Evolutionary conservation across 1,284 basidiomycete genomes (phyloP).

Genomic region (Pyrrhoderma lamaoense): DNA sequence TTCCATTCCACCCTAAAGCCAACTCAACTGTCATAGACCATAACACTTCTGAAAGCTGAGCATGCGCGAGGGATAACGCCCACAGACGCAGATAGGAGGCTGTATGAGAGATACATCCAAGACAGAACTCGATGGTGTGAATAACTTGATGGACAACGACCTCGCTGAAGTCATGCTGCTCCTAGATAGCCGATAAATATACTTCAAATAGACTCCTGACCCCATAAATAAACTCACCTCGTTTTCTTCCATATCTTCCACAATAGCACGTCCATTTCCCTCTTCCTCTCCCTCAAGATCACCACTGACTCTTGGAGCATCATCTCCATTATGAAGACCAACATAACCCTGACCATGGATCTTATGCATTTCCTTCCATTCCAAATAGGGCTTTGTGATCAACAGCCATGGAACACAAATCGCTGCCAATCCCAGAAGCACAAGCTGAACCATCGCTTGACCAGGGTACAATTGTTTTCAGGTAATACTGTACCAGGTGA

Average conservation of each 20-base stretch:
- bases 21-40: slow-evolving; percentile 78
- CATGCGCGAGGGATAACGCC: slow-evolving; percentile 97
- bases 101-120: slow-evolving; percentile 98
- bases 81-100: slow-evolving; percentile 98
- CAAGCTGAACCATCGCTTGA: slow-evolving; percentile 80
- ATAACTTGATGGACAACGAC: slow-evolving; percentile 96
- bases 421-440: slow-evolving; percentile 74
- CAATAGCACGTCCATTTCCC: slow-evolving; percentile 69
- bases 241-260: slow-evolving; percentile 61
- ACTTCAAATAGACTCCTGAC: slow-evolving; percentile 5
- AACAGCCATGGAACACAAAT: slow-evolving; percentile 97
- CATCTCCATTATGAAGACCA: slow-evolving; percentile 47
- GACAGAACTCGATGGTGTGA: slow-evolving; percentile 98
- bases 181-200: slow-evolving; percentile 33
- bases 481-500: slow-evolving; percentile 75
- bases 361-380: slow-evolving; percentile 87
- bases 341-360: slow-evolving; percentile 85
- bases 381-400: slow-evolving; percentile 87
- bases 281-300: slow-evolving; percentile 79
- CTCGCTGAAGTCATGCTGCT: slow-evolving; percentile 87
- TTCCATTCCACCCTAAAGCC: slow-evolving; percentile 48
- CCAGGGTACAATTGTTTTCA: slow-evolving; percentile 77
- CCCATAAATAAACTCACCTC: slow-evolving; percentile 40
- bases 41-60: slow-evolving; percentile 93
- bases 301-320: slow-evolving; percentile 33